Base-by-base conservation (phyloP, 1,284 basidiomycete genomes). In the Veloboletus limbatus region DNA sequence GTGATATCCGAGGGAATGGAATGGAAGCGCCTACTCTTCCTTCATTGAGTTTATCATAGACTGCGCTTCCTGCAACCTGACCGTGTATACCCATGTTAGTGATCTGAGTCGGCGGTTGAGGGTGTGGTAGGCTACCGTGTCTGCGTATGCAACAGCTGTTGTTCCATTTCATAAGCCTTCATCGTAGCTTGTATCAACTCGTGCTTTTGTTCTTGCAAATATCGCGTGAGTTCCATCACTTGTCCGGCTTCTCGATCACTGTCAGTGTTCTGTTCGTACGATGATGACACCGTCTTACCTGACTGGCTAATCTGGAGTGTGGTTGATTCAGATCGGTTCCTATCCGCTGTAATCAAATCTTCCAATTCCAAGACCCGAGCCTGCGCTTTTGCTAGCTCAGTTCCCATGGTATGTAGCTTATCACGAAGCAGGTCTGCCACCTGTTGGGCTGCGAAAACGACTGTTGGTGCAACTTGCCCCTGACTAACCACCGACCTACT, bases 381-480 rank as follows among this genome's bases (percentile, higher is more conserved):
- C 48, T 69, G 69, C 0, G 71, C 56, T 43, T 77, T 72, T 8
- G 68, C 71, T 0, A 80, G 53, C 43, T 76, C 70, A 4, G 69
- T 62, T 3, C 71, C 67, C 47, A 75, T 67, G 37, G 66, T 56
- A 31, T 75, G 69, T 1, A 78, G 59, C 48, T 77, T 77, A 49
- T 77, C 73, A n/a, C 76, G 71, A 4, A 79, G 65, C 9, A 79
- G 56, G 40, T 79, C 77, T 17, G 69, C 73, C 26, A 79, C 76
- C 49, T 77, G 71, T 49, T 74, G 69, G 4, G 77, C 77, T 79
- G 38, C n/a, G 18, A 49, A 53, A 47, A 45, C 9, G 36, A 39
- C 36, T 13, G 49, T 49, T 37, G 26, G 42, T n/a, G 35, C 25
- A 40, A 58, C 25, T 56, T 67, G 68, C 59, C 17, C 59, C 55